Base-by-base conservation (phyloP, 352 stramenopile species). In the Peronospora farinosa region DNA sequence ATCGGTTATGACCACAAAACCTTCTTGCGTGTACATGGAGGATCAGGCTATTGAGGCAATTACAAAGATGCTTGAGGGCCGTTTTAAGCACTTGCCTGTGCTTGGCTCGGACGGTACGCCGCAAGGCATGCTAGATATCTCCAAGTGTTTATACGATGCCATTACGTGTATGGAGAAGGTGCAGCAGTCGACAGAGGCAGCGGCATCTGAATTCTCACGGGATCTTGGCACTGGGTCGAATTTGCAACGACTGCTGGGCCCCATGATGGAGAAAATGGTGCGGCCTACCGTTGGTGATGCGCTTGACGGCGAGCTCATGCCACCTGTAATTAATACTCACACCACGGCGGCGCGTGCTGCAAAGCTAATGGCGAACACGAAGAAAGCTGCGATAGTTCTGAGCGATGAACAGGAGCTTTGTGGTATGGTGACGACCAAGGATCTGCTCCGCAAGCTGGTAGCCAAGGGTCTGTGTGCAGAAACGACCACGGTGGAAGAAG, bases 211-310 rank as follows among this genome's bases (percentile, higher is more conserved):
- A 47, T 88, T 93, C 40, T 90, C 78, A 15, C 74, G 80, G 10
- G 82, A 93, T 51, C 60, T 91, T 15, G 79, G 76, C 27, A 74
- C 67, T 5, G 71, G 68, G 12, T 86, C 83, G 23, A 84, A 75
- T 9, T 49, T 93, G 44, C 77, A 93, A 31, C 70, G 79, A 7
- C 37, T 91, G 30, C 60, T 95, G 1, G 80, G 83, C 2, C 80
- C 83, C 13, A 91, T 91, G 79, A 92, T 93, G 74, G 81, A 93
- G 52, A 88, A 91, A 47, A 95, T 95, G 82, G 79, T 89, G 39
- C 78, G 81, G 6, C 84, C 84, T 28, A 95, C 84, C 0, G 82
- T 95, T 13, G 73, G 76, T 33, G 73, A 82, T 23, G 84, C 84
- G 0, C 60, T 95, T 5, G 84, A 95, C 47, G 82, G 82, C 2